Evolutionary conservation across 1,284 basidiomycete species (phyloP).

Genomic region (Apiotrichum akiyoshidainum): DNA sequence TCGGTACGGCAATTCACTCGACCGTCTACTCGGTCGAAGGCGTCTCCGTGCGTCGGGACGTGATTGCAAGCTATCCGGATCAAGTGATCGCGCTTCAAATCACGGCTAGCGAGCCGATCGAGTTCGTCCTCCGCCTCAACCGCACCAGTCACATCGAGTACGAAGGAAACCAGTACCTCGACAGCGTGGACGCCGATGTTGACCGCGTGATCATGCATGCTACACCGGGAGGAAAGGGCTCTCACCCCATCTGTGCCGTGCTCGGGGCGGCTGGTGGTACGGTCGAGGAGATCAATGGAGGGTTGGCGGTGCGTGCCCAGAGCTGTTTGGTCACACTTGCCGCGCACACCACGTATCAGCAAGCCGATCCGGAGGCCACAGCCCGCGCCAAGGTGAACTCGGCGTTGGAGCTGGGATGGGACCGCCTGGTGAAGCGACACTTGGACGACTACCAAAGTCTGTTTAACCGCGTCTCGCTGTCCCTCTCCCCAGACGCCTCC

Average conservation of each 20-base stretch:
- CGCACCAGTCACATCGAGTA: neutral
- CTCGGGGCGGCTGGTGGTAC: neutral
- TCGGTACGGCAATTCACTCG: neutral
- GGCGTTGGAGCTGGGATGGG: neutral
- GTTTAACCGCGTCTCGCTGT: neutral
- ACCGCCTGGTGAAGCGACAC: neutral
- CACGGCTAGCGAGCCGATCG: neutral
- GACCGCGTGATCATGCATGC: neutral
- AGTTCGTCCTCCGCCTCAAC: neutral
- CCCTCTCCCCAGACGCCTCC: neutral
- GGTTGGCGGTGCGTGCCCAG: neutral
- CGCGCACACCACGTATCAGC: neutral
- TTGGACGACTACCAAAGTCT: neutral
- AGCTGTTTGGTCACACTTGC: neutral
- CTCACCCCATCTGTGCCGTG: neutral
- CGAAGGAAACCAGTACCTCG: neutral
- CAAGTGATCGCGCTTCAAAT: neutral
- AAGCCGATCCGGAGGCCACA: neutral
- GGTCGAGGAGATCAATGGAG: neutral
- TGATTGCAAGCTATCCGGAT: neutral
- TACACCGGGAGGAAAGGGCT: neutral
- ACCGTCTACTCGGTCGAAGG: neutral
- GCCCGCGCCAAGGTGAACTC: neutral
- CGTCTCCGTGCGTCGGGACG: neutral
- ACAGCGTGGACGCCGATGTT: neutral